Conservation (phyloP, 2,329 filamentous ascomycete genomes). For the Xylariales sp. region DNA sequence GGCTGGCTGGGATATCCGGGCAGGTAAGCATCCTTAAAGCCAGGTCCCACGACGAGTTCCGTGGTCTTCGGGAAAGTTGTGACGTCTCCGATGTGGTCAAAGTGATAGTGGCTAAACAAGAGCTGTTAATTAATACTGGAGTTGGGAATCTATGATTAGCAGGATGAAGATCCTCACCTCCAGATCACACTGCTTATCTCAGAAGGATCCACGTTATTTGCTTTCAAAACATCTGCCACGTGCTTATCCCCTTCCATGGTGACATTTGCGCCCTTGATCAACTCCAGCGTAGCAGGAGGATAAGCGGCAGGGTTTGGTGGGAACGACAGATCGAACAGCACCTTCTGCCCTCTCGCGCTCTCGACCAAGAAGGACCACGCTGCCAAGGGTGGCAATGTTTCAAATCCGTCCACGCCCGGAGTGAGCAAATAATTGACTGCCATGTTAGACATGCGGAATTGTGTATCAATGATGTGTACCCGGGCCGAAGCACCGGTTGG, state of each 20-base stretch:
- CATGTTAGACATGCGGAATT: not conserved
- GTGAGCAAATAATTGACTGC: not conserved
- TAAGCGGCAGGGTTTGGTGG: slow-evolving; percentile 38
- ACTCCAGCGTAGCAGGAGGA: slow-evolving; percentile 21
- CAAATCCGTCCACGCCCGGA: slow-evolving; percentile 1
- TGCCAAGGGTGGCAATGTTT: not conserved
- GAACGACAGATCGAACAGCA: slow-evolving; percentile 43
- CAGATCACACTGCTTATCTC: slow-evolving; percentile 3
- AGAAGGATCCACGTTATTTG: not conserved
- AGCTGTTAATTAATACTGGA: slow-evolving; percentile 14
- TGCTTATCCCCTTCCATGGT: not conserved
- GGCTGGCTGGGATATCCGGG: slow-evolving; percentile 18
- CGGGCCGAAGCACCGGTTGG: not conserved
- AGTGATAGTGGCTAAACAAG: slow-evolving; percentile 25
- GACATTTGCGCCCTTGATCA: slow-evolving; percentile 26
- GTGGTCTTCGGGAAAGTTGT: slow-evolving; percentile 35
- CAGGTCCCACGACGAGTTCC: slow-evolving; percentile 33
- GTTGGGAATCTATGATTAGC: slow-evolving; percentile 27
- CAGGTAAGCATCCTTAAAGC: slow-evolving; percentile 19
- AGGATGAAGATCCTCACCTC: too few relatives aligned
- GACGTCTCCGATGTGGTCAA: slow-evolving; percentile 37
- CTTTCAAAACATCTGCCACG: not conserved
- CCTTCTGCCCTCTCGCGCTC: slow-evolving; percentile 26
- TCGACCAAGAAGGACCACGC: slow-evolving; percentile 19
- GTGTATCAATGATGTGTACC: slow-evolving; percentile 7